Base-by-base conservation (phyloP, 2,329 filamentous ascomycete genomes). In the Coleophoma eucalyptorum region DNA sequence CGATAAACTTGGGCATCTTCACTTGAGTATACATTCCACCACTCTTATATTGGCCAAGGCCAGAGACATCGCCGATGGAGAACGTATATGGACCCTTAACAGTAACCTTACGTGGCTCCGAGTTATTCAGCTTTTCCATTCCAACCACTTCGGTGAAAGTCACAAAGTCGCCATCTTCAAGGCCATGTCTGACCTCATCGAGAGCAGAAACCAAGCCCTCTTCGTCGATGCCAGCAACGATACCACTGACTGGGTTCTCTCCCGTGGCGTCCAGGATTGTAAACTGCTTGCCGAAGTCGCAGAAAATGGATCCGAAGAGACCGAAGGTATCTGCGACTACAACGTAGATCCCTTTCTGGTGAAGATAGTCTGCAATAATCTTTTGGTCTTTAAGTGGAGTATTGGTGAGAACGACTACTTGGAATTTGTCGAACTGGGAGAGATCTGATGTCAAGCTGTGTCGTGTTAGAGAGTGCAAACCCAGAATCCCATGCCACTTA, bases 61-160 rank as follows among this genome's bases (percentile, higher is more conserved):
- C 86, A 20, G 89, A 90, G 10, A 97, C 90, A 67, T 97, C 90
- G 40, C 93, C 94, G 60, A 99, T 97, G 13, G 90, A 94, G 72
- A 99, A 99, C 8, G 92, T 96, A 69, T 97, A 99, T 3, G 94
- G 94, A 1, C 89, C 94, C 74, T 96, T 97, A 46, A 97, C 91
- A 4, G 87, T 90, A 55, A 99, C 83, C 74, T 97, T 96, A 59
- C 89, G 84, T 46, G 94, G 93, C 55, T 90, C 89, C 42, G 83
- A 80, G 61, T 81, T 81, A 68, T 99, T 99, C 55, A 99, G 71
- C 5, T 72, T 84, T 55, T 96, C 92, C 89, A 99, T 90, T 19
- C 94, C 94, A 73, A 94, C 84, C 19, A 99, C 69, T 68, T 99
- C 94, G 2, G 89, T 86, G 69, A 99, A 99, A 8, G 90, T 96